Evolutionary conservation across 2,329 filamentous ascomycete genomes (phyloP).

Genomic region (Aureobasidium zeae): DNA sequence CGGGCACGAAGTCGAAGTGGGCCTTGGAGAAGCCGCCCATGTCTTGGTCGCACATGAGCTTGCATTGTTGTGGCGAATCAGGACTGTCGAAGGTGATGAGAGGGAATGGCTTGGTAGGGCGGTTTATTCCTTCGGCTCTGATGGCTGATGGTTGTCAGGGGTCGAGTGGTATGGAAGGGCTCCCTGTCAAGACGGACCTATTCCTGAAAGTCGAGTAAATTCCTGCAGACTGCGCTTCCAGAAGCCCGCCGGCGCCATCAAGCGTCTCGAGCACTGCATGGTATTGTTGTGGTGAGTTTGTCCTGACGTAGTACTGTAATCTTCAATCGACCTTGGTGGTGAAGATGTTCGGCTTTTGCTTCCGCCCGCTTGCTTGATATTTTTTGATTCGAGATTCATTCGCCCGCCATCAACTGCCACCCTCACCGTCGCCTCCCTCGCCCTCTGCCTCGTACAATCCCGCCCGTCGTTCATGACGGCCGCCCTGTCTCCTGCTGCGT

Average conservation of each 20-base stretch:
- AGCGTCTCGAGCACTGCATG: slow-evolving; percentile 31
- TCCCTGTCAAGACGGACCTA: slow-evolving; percentile 39
- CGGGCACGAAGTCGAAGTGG: slow-evolving; percentile 55
- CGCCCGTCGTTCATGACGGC: slow-evolving; percentile 16
- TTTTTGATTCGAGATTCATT: not conserved
- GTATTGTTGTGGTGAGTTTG: not conserved
- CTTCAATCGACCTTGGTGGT: slow-evolving; percentile 8
- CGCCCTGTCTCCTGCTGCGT: slow-evolving; percentile 9
- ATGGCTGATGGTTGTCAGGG: slow-evolving; percentile 43
- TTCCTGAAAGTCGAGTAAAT: slow-evolving; percentile 46
- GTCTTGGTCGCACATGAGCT: slow-evolving; percentile 66
- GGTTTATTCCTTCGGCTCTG: slow-evolving; percentile 59
- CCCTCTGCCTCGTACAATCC: no score
- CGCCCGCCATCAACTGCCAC: not conserved
- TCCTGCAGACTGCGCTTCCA: slow-evolving; percentile 51
- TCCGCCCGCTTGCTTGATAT: not conserved
- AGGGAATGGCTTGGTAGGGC: slow-evolving; percentile 52
- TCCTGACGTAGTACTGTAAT: slow-evolving; percentile 1
- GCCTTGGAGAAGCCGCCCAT: slow-evolving; percentile 79
- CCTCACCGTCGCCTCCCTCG: not conserved
- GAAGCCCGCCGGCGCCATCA: slow-evolving; percentile 40
- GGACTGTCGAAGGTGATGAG: slow-evolving; percentile 54
- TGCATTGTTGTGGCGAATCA: slow-evolving; percentile 41
- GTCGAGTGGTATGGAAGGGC: slow-evolving; percentile 5
- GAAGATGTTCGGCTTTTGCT: slow-evolving; percentile 3